phyloP scores from a whole-genome alignment of 345 rosid genomes.

The Populus ilicifolia region DNA sequence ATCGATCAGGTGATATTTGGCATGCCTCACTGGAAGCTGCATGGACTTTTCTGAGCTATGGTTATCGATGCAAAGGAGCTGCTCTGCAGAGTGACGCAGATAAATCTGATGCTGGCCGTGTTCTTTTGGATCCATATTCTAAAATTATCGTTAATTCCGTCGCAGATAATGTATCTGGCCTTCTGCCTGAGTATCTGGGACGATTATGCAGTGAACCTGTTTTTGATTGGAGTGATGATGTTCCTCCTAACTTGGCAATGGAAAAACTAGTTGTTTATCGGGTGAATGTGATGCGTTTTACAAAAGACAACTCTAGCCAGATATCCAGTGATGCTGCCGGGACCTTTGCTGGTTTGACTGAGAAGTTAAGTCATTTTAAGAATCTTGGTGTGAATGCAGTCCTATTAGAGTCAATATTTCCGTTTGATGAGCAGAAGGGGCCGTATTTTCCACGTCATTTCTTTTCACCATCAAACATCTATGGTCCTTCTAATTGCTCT shows the following conservation, averaged over 20 bases:
- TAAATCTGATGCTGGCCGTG: conserved; percentile 27
- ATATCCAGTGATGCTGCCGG: conserved; percentile 56
- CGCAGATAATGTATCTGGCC: conserved; percentile 23
- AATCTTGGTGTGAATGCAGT: conserved; percentile 79
- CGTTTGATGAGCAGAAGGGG: conserved; percentile 62
- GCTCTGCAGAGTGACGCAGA: conserved; percentile 26
- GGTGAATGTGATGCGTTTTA: conserved; percentile 67
- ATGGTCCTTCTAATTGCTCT: conserved; percentile 51
- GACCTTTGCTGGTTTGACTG: conserved; percentile 68
- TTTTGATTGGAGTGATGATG: conserved; percentile 81
- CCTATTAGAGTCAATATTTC: conserved; percentile 74
- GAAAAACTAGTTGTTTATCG: conserved; percentile 69
- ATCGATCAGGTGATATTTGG: conserved; percentile 86
- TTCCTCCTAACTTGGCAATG: conserved; percentile 49
- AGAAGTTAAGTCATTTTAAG: conserved; percentile 67
- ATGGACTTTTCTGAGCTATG: conserved; percentile 52
- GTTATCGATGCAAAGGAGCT: conserved; percentile 52
- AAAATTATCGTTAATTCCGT: conserved; percentile 39
- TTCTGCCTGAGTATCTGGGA: conserved; percentile 46
- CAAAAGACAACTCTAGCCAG: conserved; percentile 65
- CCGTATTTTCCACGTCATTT: conserved; percentile 82
- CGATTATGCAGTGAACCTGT: conserved; percentile 44
- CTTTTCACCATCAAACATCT: conserved; percentile 56
- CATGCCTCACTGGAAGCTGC: conserved; percentile 62
- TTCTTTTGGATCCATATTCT: conserved; percentile 81